A percentile compares a stretch with the other conserved stretches of the same genome.
phyloP scores from a whole-genome alignment of 1,284 basidiomycete genomes.

The Tilletia horrida region DNA sequence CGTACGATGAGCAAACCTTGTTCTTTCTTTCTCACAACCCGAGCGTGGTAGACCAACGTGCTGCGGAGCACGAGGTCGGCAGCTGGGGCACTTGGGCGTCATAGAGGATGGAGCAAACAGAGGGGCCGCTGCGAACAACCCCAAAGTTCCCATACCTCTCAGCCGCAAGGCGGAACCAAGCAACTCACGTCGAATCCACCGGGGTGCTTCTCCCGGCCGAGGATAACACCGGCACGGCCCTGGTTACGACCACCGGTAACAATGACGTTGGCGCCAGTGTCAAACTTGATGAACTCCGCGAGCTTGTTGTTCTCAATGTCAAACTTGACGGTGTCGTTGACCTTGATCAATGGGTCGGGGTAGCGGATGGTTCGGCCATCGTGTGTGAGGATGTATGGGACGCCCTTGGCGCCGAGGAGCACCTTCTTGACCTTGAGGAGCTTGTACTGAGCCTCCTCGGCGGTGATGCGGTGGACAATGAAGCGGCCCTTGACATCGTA shows the following conservation, averaged over 20 bases:
- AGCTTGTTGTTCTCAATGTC: slow-evolving; percentile 95
- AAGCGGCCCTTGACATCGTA: slow-evolving; percentile 99
- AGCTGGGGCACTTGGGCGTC: slow-evolving; percentile 18
- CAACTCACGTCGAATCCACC: slow-evolving; percentile 81
- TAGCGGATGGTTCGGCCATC: slow-evolving; percentile 99
- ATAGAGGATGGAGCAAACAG: background rate
- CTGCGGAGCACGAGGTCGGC: slow-evolving; percentile 9
- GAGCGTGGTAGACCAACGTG: slow-evolving; percentile 19
- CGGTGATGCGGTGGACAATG: slow-evolving; percentile 98
- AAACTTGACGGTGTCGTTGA: slow-evolving; percentile 97
- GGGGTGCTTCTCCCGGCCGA: slow-evolving; percentile 92
- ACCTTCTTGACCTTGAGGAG: slow-evolving; percentile 93
- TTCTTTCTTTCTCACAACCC: background rate
- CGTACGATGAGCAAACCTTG: slow-evolving; percentile 20
- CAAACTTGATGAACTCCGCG: slow-evolving; percentile 88
- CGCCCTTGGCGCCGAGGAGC: slow-evolving; percentile 86
- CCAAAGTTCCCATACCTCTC: background rate
- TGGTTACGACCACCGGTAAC: slow-evolving; percentile 99
- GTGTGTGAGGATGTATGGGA: slow-evolving; percentile 96
- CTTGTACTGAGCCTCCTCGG: slow-evolving; percentile 97
- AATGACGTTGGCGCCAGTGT: slow-evolving; percentile 95
- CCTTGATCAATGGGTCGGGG: slow-evolving; percentile 91
- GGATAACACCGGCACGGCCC: slow-evolving; percentile 93
- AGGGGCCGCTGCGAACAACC: background rate
- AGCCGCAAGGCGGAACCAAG: slow-evolving; percentile 52